Base-by-base conservation (phyloP, 2,329 filamentous ascomycete genomes). In the Aspergillus pseudoviridinutans region DNA sequence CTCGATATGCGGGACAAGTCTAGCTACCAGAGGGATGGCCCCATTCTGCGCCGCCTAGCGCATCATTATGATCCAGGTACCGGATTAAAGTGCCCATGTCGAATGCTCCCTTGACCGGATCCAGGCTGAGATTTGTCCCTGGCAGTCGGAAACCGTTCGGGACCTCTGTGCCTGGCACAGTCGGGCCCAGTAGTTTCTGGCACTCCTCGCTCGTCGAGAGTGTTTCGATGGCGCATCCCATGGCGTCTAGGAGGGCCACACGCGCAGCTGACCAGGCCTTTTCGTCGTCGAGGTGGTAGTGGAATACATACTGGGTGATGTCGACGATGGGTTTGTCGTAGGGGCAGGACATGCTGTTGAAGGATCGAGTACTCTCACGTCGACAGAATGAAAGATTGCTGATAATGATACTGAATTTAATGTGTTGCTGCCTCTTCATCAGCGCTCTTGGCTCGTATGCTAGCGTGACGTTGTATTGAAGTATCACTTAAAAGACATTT, bases 41-140 rank as follows among this genome's bases (percentile, higher is more conserved):
- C 76, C 76, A 78, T 64, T 78, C 76, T n/a, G 65, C 67, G 0
- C 74, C 76, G 8, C 64, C 55, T n/a, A 72, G 66, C 4, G 70
- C 75, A 66, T 78, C 76, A 52, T 77, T 78, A 51, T 76, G 74
- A 58, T 78, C 76, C 14, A 78, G 59, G 53, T 76, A 78, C 27
- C 76, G 66, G 41, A 78, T 76, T 59, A 75, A 58, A 2, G 65
- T 60, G 0, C 74, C 74, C 24, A 78, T 46, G 53, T 74, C 70
- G 54, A 78, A 78, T 14, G 76, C 71, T 0, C 74, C 76, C 50
- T 77, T 73, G 1, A 73, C 49, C 3, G 70, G 68, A 55, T 78
- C 76, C 12, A 78, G 51, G 8, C 66, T 57, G 41, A 69, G 67
- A 3, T 42, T n/a, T 4, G 76, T 78, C 1, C 76, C 76, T 0